Conservation (phyloP, 495 filamentous ascomycete genomes). For the Neurospora sp. region DNA sequence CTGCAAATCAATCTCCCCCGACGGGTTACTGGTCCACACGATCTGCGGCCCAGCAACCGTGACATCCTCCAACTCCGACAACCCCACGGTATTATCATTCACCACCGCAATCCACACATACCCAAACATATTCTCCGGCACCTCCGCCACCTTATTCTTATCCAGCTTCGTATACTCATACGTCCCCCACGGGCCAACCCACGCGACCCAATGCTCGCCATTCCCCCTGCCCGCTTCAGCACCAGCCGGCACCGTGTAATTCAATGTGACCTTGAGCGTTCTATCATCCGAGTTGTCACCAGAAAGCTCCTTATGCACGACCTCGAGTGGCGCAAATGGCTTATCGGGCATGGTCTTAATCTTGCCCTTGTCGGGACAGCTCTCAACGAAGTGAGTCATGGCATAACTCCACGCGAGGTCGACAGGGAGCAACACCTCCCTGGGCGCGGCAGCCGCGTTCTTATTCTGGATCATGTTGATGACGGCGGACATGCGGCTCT, state of each 20-base stretch:
- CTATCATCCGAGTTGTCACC: slow-evolving; percentile 3
- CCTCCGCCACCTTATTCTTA: slow-evolving; percentile 6
- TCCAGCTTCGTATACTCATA: slow-evolving; percentile 22
- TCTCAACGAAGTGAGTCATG: slow-evolving; percentile 17
- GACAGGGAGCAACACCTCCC: slow-evolving; percentile 24
- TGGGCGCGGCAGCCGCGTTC: slow-evolving; percentile 22
- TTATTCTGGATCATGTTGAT: slow-evolving; percentile 34
- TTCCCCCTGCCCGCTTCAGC: neutral
- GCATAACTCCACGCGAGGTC: slow-evolving; percentile 25
- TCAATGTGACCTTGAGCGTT: slow-evolving; percentile 12
- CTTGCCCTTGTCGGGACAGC: slow-evolving; percentile 6
- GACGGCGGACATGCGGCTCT: slow-evolving; percentile 27
- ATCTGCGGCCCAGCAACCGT: slow-evolving; percentile 30
- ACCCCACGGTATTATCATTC: slow-evolving; percentile 11
- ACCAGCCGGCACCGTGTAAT: slow-evolving; percentile 5
- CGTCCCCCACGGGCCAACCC: slow-evolving; percentile 28
- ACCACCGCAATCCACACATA: slow-evolving; percentile 28
- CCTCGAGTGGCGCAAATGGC: slow-evolving; percentile 12
- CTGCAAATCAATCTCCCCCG: neutral
- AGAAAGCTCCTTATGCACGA: slow-evolving; percentile 4
- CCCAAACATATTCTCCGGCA: slow-evolving; percentile 23
- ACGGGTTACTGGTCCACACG: slow-evolving; percentile 26
- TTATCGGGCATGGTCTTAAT: slow-evolving; percentile 7
- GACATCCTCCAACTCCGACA: slow-evolving; percentile 11
- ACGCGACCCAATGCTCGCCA: slow-evolving; percentile 20